Evolutionary conservation across 1,284 basidiomycete genomes (phyloP).

Genomic region (Golubevia pallescens): DNA sequence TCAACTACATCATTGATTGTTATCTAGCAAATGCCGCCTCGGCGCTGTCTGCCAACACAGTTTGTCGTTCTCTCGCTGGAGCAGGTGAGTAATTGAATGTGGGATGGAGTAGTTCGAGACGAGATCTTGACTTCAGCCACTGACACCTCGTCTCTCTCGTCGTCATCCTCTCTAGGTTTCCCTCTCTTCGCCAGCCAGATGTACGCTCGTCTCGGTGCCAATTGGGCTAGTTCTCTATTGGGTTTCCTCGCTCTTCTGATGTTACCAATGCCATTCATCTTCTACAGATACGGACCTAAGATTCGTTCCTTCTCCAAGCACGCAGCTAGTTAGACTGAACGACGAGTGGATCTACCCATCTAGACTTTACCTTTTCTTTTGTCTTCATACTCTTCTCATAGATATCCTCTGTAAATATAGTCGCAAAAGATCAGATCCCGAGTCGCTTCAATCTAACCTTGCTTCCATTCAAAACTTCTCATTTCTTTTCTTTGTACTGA

Average conservation of each 20-base stretch:
- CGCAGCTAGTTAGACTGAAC: slow-evolving; percentile 6
- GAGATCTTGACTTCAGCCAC: too few relatives aligned
- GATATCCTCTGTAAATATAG: too few relatives aligned
- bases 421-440: too few relatives aligned
- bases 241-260: slow-evolving; percentile 75
- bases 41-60: slow-evolving; percentile 46
- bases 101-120: too few relatives aligned
- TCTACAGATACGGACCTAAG: slow-evolving; percentile 66
- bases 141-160: too few relatives aligned
- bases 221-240: slow-evolving; percentile 77
- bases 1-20: slow-evolving; percentile 15
- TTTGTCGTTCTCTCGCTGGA: slow-evolving; percentile 46
- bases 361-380: too few relatives aligned
- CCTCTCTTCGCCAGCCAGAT: slow-evolving; percentile 60
- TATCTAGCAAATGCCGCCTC: neutral
- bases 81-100: too few relatives aligned
- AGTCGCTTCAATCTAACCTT: too few relatives aligned
- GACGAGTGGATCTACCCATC: too few relatives aligned
- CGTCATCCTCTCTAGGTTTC: slow-evolving; percentile 23
- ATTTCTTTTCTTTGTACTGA: too few relatives aligned
- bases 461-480: too few relatives aligned
- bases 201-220: slow-evolving; percentile 70
- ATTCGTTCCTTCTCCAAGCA: slow-evolving; percentile 66
- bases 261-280: slow-evolving; percentile 74
- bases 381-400: too few relatives aligned